Base-by-base conservation (phyloP, 1,284 basidiomycete species). In the Ustilago lituana region DNA sequence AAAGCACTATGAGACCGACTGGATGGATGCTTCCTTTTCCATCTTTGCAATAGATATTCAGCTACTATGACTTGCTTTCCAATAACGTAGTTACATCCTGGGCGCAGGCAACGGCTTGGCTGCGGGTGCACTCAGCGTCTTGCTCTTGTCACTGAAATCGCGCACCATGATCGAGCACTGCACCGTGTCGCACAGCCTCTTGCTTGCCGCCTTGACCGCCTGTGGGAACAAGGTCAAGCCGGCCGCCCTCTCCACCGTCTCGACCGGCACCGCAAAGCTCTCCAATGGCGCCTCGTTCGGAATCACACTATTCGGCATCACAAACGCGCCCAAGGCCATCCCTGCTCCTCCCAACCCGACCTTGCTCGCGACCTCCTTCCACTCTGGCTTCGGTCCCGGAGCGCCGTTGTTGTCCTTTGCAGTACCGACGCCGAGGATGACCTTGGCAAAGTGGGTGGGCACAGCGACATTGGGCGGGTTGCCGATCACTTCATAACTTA, bases 381-480 rank as follows among this genome's bases (percentile, higher is more conserved):
- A 59, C 23, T 64, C 55, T 15, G 51, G 50, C 15, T 58, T 68
- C 3, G 63, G 54, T 10, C 59, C 54, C 0, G 55, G 50, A 0
- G 55, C 54, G 11, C 47, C 46, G 24, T 47, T 43, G 0, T 19
- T 36, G 0, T 64, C 54, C n/a, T 23, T 19, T 0, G 67, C 55
- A 2, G 46, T 33, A 2, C 73, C 76, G 0, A 70, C 55, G 31
- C 91, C 88, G 49, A 97, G 86, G 23, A 98, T 89, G 26, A 98
- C 94, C 84, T 98, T 98, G 29, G 95, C 95, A 82, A 98, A 98
- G 82, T 99, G 96, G 5, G 96, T 98, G 0, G 96, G 96, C 7
- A 98, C 96, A 29, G 91, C 86, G 51, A 98, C 86, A 76, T 90
- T 91, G 4, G 93, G 93, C 22, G 93, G 94, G 31, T 87, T 88